Evolutionary conservation across 345 rosid genomes (phyloP).

Genomic region (thale cress (Arabidopsis thaliana)): TAIR10.1 NC_003076.8:15815501-15816000

Average conservation of each 20-base stretch:
- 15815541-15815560: conserved; percentile 71
- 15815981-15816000: conserved; percentile 50
- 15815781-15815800: conserved; percentile 81
- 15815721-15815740: conserved; percentile 80
- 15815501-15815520: conserved; percentile 61
- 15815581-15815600: conserved; percentile 81
- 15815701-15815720: conserved; percentile 73
- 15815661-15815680: conserved; percentile 67
- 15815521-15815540: conserved; percentile 60
- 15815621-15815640: conserved; percentile 73
- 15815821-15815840: conserved; percentile 69
- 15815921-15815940: conserved; percentile 72
- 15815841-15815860: conserved; percentile 80
- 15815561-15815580: conserved; percentile 74
- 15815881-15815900: conserved; percentile 74
- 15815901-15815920: conserved; percentile 80
- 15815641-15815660: conserved; percentile 59
- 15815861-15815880: conserved; percentile 74
- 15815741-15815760: conserved; percentile 80
- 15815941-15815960: conserved; percentile 55
- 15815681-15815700: conserved; percentile 71
- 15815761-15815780: conserved; percentile 83
- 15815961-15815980: conserved; percentile 39
- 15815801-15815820: conserved; percentile 64
- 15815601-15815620: conserved; percentile 82